phyloP scores from a whole-genome alignment of 1,139 yeast genomes.

The Pichia sp. region DNA sequence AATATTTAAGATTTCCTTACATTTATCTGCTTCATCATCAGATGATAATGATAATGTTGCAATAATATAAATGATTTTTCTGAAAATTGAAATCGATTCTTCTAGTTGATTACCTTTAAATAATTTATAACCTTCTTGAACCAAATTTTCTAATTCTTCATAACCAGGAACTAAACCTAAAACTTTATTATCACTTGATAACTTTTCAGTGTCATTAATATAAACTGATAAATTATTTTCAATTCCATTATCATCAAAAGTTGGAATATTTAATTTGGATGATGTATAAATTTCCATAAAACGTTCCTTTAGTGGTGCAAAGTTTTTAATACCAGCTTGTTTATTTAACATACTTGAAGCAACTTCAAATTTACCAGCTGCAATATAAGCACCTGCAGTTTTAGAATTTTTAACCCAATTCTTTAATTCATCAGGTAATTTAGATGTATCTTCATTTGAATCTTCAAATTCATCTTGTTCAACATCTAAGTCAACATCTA shows the following conservation, averaged over 20 bases:
- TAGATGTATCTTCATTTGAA: conserved; percentile 32
- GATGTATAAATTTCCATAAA: conserved; percentile 80
- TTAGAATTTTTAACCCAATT: conserved; percentile 86
- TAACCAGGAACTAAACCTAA: conserved; percentile 73
- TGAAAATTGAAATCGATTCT: conserved; percentile 72
- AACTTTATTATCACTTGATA: conserved; percentile 43
- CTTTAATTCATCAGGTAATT: conserved; percentile 56
- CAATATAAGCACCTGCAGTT: conserved; percentile 87
- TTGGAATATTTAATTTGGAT: conserved; percentile 69
- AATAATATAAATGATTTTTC: conserved; percentile 70
- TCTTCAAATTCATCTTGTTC: conserved; percentile 47
- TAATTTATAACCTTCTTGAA: conserved; percentile 71
- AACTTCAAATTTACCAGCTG: conserved; percentile 94
- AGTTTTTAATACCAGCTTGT: conserved; percentile 79
- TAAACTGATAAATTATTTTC: conserved; percentile 65
- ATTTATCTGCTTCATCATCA: conserved; percentile 71
- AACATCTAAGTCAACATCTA: conserved; percentile 55
- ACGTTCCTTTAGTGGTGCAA: conserved; percentile 79
- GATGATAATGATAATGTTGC: conserved; percentile 65
- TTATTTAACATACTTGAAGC: conserved; percentile 89
- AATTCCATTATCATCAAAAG: conserved; percentile 42
- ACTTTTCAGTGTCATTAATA: conserved; percentile 57
- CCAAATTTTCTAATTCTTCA: conserved; percentile 55
- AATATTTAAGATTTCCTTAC: conserved; percentile 61
- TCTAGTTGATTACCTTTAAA: conserved; percentile 81